phyloP scores from a whole-genome alignment of 2,329 filamentous ascomycete genomes.

The Exophiala oligosperma region DNA sequence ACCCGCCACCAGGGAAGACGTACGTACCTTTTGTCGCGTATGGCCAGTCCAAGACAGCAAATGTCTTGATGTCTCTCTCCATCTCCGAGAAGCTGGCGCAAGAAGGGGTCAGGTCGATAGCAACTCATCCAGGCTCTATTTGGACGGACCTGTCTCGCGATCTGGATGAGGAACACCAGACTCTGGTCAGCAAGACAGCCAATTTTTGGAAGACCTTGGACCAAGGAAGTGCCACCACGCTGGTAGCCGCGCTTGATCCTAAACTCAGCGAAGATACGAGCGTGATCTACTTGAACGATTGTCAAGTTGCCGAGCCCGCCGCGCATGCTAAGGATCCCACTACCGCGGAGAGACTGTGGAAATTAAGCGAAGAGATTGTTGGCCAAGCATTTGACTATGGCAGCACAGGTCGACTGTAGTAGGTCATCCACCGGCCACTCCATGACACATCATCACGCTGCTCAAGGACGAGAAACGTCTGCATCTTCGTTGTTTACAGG shows the following conservation, averaged over 20 bases:
- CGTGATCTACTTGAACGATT: constrained; percentile 38
- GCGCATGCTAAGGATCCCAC: constrained; percentile 32
- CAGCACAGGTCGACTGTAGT: background rate
- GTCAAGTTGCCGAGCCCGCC: constrained; percentile 33
- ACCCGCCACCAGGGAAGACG: constrained; percentile 18
- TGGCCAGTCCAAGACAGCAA: constrained; percentile 51
- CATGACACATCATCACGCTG: no score
- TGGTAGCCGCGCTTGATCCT: constrained; percentile 49
- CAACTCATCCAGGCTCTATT: constrained; percentile 42
- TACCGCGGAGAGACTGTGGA: constrained; percentile 18
- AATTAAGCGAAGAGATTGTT: constrained; percentile 30
- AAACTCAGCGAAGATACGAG: constrained; percentile 28
- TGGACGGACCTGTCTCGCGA: constrained; percentile 19
- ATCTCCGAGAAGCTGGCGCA: constrained; percentile 42
- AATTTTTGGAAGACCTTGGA: constrained; percentile 27
- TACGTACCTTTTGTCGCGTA: constrained; percentile 43
- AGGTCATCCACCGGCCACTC: no score
- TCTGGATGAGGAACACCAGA: constrained; percentile 32
- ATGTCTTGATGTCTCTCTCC: constrained; percentile 43
- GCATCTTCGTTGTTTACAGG: no score
- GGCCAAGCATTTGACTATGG: constrained; percentile 37
- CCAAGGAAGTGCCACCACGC: constrained; percentile 36
- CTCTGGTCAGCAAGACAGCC: constrained; percentile 30
- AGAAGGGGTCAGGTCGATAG: constrained; percentile 39
- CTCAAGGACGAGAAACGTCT: no score